Evolutionary conservation across 441 rosid genomes (phyloP).

Genomic region (Eruca vesicaria): DNA sequence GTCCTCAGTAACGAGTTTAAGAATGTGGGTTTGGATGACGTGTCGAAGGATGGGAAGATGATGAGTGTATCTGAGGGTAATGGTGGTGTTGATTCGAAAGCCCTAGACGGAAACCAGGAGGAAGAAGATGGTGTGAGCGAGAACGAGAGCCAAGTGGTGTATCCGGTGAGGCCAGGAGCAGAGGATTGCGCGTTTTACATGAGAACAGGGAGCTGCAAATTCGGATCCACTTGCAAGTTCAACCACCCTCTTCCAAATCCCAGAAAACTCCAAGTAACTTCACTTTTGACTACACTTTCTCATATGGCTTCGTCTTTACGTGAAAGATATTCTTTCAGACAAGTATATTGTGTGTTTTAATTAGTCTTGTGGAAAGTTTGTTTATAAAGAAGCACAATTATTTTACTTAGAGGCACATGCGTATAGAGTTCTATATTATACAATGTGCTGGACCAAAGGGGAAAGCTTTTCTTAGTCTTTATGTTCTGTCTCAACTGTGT

Average conservation of each 20-base stretch:
- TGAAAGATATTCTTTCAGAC: constrained; percentile 13
- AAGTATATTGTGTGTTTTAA: neutral
- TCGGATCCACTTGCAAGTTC: constrained; percentile 77
- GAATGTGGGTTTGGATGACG: constrained; percentile 33
- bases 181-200: constrained; percentile 82
- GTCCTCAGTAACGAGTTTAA: constrained; percentile 17
- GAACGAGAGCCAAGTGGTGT: constrained; percentile 28
- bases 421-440: neutral
- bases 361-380: neutral
- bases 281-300: neutral
- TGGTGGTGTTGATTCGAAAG: constrained; percentile 22
- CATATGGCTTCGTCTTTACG: neutral
- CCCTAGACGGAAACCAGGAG: constrained; percentile 3
- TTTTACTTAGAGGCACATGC: neutral
- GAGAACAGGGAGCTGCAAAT: constrained; percentile 77
- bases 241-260: constrained; percentile 67
- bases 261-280: constrained; percentile 48
- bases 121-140: constrained; percentile 24
- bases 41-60: constrained; percentile 15
- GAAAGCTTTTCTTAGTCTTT: neutral
- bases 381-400: neutral
- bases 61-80: constrained; percentile 29
- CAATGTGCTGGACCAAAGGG: neutral
- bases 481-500: neutral
- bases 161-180: constrained; percentile 75